Percentiles rank a stretch among this genome's conserved stretches.
Evolutionary conservation across 768 basidiomycete species (phyloP).

Genomic region (Leccinum longicurvipes): DNA sequence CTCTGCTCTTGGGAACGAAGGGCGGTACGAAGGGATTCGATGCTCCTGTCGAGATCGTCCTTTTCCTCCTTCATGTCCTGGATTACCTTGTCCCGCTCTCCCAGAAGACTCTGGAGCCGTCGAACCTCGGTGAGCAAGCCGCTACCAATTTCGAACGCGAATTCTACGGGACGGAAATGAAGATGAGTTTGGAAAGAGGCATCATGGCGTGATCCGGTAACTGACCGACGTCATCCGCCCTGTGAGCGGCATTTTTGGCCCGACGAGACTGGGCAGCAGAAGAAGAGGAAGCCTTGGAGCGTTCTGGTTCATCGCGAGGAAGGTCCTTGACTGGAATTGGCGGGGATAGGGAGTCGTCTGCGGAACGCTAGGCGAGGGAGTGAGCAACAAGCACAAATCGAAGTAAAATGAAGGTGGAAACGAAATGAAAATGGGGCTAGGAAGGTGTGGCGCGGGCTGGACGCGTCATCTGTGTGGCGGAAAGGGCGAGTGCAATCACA

Average conservation of each 20-base stretch:
- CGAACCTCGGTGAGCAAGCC: conserved; percentile 89
- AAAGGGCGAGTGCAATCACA: neutral
- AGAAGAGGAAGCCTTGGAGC: conserved; percentile 59
- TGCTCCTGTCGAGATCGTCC: conserved; percentile 77
- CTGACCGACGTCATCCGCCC: conserved; percentile 86
- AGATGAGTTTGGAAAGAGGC: neutral
- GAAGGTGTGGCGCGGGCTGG: neutral
- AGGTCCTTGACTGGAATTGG: conserved; percentile 45
- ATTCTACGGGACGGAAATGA: conserved; percentile 56
- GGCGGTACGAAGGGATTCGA: conserved; percentile 70
- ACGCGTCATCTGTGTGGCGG: neutral
- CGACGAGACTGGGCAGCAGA: conserved; percentile 82
- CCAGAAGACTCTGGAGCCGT: conserved; percentile 84
- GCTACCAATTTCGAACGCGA: conserved; percentile 97
- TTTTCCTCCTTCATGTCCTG: conserved; percentile 91
- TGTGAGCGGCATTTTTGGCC: conserved; percentile 88
- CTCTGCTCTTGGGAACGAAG: conserved; percentile 80
- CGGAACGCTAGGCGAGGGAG: conserved; percentile 35
- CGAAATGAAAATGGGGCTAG: neutral
- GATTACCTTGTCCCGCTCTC: conserved; percentile 89
- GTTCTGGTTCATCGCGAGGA: conserved; percentile 60
- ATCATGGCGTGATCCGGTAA: conserved; percentile 20
- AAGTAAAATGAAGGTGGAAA: neutral
- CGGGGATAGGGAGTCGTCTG: conserved; percentile 49
- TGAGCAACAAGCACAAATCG: conserved; percentile 6